Evolutionary conservation across 2,329 filamentous ascomycete genomes (phyloP), one percentile per base, ranked within the genome.

Genomic region (Daldinia sp.): DNA sequence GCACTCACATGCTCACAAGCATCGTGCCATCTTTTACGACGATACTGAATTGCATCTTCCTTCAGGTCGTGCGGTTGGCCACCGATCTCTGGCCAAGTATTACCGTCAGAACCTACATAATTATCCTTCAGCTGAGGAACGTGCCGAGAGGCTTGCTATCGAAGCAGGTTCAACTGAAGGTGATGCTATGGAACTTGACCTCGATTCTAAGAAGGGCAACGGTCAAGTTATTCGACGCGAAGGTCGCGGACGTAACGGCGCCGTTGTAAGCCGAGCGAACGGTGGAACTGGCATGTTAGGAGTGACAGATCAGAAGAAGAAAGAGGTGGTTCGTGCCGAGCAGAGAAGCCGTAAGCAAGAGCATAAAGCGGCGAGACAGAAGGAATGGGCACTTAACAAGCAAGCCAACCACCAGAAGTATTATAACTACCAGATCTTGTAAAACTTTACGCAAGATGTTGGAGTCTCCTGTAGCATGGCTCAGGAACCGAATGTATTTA

Each of bases 31-130:
- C 23, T 97, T 97, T 79, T 90, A 97, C 77, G 93, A 97, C 74
- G 96, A 99, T 50, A 94, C 93, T 76, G 96, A 98, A 80, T 87
- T 99, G 60, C 94, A 99, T 77, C 88, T 99, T 12, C 96, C 96
- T 1, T 93, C 92, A 4, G 96, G 96, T 60, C 91, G 92, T 68
- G 92, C 92, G 6, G 94, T 97, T 41, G 96, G 96, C 42, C 96
- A 99, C 79, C 89, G 96, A 54, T 96, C 93, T 6, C 82, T 97
- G 60, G 91, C 92, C 77, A 90, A 88, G 73, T 98, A 98, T 82
- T 99, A 90, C 83, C 90, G 93, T 67, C 96, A 99, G 82, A 98
- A 98, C 81, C 85, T 99, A 48, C 90, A 92, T 80, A 92, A 89
- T 79, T 91, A 97, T 79, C 94, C 94, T 1, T 90, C 92, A 2